A percentile compares a stretch with the other conserved stretches of the same genome.
Evolutionary conservation across 345 rosid species (phyloP).

Genomic region (Geranium brycei): DNA sequence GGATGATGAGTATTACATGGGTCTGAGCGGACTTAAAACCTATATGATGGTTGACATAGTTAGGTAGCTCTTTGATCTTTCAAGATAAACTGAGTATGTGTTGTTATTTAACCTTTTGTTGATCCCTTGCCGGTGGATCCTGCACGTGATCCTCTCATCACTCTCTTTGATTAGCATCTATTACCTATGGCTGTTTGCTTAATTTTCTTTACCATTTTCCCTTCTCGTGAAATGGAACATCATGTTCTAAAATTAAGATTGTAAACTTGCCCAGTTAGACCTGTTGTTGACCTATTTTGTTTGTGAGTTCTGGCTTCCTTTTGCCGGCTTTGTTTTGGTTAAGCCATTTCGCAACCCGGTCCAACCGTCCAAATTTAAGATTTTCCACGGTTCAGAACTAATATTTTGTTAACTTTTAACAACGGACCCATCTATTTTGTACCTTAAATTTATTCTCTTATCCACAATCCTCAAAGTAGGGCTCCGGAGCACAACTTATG

Average conservation of each 20-base stretch:
- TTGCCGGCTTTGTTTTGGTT: background rate
- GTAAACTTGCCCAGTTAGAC: too few relatives aligned
- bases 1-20: background rate
- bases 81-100: too few relatives aligned
- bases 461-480: slow-evolving; percentile 24
- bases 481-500: slow-evolving; percentile 57
- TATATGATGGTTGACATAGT: too few relatives aligned
- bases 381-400: background rate
- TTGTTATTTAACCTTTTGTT: too few relatives aligned
- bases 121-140: too few relatives aligned
- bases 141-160: too few relatives aligned
- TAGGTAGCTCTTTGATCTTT: too few relatives aligned
- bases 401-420: slow-evolving; percentile 2
- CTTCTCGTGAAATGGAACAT: too few relatives aligned
- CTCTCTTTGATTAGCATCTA: too few relatives aligned
- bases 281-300: background rate
- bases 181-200: too few relatives aligned
- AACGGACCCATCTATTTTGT: background rate
- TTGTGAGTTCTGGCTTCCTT: background rate
- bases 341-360: background rate
- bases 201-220: too few relatives aligned
- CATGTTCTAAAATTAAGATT: too few relatives aligned
- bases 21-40: background rate
- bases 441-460: slow-evolving; percentile 6
- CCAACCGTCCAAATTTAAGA: background rate